These are phyloP conservation scores for Bolboschoenus planiculmis DNA, from an alignment of 176 grass and related monocot genomes.

Conservation along the genomic window DNA sequence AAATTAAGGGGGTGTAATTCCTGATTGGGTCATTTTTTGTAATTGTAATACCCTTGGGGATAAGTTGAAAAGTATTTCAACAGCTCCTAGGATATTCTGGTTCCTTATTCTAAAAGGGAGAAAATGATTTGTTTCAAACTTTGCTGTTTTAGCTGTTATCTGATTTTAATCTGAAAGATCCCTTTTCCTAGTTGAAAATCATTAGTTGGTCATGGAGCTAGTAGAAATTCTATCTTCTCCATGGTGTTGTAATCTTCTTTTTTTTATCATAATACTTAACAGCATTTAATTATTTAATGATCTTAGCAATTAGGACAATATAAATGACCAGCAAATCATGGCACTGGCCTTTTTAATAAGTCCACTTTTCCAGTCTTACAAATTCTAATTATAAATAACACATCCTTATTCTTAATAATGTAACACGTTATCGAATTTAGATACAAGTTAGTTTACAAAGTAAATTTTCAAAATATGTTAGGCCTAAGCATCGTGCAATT, in stretches of 20 bases:
- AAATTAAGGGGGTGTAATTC: not conserved
- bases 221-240: not conserved
- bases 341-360: not conserved
- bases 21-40: conserved; percentile 4
- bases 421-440: too few relatives aligned
- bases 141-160: not conserved
- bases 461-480: too few relatives aligned
- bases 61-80: not conserved
- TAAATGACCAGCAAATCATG: not conserved
- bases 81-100: not conserved
- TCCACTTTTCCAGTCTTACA: too few relatives aligned
- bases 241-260: not conserved
- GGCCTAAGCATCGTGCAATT: too few relatives aligned
- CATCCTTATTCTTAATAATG: too few relatives aligned
- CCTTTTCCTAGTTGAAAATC: not conserved
- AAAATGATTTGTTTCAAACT: not conserved
- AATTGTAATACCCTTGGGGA: not conserved
- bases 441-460: too few relatives aligned
- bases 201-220: not conserved
- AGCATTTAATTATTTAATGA: not conserved
- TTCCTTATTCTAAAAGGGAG: not conserved
- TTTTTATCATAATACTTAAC: not conserved
- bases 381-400: not conserved
- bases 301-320: not conserved
- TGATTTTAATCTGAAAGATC: not conserved